phyloP scores from a whole-genome alignment of 495 filamentous ascomycete genomes.

The Xylaria scruposa region DNA sequence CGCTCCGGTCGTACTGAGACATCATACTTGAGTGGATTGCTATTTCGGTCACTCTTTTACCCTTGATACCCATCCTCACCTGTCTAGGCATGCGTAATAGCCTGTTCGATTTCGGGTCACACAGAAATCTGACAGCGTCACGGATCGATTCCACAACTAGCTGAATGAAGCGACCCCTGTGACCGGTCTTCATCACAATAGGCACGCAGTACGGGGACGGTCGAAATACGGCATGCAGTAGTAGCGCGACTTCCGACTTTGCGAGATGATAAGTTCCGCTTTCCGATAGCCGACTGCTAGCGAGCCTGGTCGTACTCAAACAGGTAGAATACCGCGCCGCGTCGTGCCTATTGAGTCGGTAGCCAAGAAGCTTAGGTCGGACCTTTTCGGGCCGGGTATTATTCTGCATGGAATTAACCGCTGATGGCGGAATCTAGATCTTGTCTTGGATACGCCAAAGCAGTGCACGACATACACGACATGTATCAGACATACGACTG shows the following conservation, averaged over 20 bases:
- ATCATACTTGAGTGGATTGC: neutral
- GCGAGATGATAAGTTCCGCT: neutral
- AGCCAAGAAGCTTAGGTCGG: neutral
- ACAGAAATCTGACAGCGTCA: neutral
- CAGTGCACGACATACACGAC: neutral
- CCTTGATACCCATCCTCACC: neutral
- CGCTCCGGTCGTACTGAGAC: neutral
- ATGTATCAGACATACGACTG: neutral
- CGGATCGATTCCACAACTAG: neutral
- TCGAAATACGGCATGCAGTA: neutral
- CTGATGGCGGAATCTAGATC: constrained; percentile 1
- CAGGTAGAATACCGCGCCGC: neutral
- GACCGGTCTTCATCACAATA: neutral
- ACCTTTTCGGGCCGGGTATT: neutral
- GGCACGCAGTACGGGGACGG: neutral
- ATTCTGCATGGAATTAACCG: neutral
- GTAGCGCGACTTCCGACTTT: neutral
- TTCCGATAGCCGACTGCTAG: neutral
- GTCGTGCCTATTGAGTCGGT: neutral
- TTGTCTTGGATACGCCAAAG: neutral
- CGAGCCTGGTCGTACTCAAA: neutral
- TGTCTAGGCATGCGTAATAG: neutral
- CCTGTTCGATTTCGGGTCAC: neutral
- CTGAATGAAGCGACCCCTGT: neutral
- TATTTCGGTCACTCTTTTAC: neutral